Conservation (phyloP, 305 asterid genomes). For the Galium porrigens region DNA sequence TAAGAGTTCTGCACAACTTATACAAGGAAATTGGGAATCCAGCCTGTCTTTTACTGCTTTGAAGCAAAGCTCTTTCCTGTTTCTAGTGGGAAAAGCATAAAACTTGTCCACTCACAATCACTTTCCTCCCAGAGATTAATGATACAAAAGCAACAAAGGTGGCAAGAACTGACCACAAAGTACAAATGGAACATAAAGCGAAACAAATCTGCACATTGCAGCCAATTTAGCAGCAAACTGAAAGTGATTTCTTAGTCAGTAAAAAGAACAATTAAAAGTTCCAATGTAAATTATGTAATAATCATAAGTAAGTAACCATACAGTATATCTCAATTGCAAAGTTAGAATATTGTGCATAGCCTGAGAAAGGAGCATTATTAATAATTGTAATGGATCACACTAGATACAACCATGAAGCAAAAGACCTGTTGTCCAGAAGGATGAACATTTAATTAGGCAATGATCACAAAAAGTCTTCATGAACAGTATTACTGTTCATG, state of each 20-base stretch:
- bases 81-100: not conserved
- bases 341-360: not conserved
- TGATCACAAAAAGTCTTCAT: not conserved
- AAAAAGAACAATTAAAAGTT: not conserved
- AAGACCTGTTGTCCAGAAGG: not conserved
- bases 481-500: not conserved
- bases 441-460: not conserved
- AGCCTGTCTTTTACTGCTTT: not conserved
- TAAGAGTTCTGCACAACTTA: not conserved
- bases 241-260: not conserved
- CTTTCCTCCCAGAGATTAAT: not conserved
- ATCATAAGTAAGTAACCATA: not conserved
- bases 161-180: not conserved
- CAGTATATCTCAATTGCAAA: not conserved
- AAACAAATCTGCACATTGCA: not conserved
- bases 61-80: not conserved
- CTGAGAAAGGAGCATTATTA: not conserved
- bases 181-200: not conserved
- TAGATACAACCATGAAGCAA: not conserved
- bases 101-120: not conserved
- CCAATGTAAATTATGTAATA: not conserved
- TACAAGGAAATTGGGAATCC: not conserved
- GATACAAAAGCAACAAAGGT: not conserved
- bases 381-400: not conserved
- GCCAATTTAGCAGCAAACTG: not conserved